Base-by-base conservation (phyloP, 805 yeast species). In the Aciculoconidium aculeatum region DNA sequence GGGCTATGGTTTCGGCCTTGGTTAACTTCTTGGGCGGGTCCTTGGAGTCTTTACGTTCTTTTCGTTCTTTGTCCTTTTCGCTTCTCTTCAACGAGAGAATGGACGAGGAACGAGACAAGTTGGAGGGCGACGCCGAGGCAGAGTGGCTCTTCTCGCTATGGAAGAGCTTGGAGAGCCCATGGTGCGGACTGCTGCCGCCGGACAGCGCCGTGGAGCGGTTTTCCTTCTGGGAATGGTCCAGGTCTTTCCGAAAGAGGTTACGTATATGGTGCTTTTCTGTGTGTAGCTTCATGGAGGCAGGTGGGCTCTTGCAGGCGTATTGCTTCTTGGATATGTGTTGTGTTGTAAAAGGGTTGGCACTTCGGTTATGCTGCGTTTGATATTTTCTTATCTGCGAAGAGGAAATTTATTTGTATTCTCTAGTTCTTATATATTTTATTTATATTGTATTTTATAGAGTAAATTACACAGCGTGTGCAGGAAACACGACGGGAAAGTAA, bases 1-100 rank as follows among this genome's bases (percentile, higher is more conserved):
- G 65, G 14, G 58, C 55, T 35, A 56, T 27, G 2, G 69, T 61
- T 34, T 62, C 65, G 2, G 62, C 65, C 27, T 21, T 37, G 33
- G 33, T 35, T 32, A 28, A 35, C 28, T 22, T 42, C 34, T 25
- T 40, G 23, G 29, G 37, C 33, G 38, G 36, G 8, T 18, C 10
- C 18, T 21, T 21, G 21, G 18, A 8, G 26, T 26, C 29, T 19
- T 18, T 18, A 7, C 11, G 2, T 13, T 32, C 23, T 16, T 27
- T 27, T 11, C 13, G 12, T 13, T 23, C 14, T 13, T 25, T 15
- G 17, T 17, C 25, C 7, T 20, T 15, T 21, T 13, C 31, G 32
- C 25, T 29, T 20, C 41, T 28, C 25, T 28, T 37, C 30, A 31
- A 27, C 31, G 31, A 32, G 21, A 35, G 36, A 11, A 35, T 18